phyloP scores from a whole-genome alignment of 495 filamentous ascomycete genomes.

The Penicillium canescens region DNA sequence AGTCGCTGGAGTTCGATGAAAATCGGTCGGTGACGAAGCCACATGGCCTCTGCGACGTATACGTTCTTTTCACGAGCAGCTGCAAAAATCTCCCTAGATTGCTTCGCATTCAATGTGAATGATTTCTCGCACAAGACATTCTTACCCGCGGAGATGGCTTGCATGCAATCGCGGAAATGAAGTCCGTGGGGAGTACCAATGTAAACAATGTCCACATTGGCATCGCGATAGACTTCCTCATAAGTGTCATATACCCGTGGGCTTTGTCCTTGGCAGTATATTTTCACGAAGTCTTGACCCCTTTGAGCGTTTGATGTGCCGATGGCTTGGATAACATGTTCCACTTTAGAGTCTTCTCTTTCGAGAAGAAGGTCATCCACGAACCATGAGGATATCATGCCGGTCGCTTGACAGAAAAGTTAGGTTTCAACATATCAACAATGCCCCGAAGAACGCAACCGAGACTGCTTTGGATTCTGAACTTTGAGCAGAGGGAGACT shows the following conservation, averaged over 20 bases:
- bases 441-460: not conserved
- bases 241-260: slow-evolving; percentile 32
- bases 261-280: slow-evolving; percentile 8
- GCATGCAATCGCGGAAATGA: slow-evolving; percentile 40
- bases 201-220: slow-evolving; percentile 44
- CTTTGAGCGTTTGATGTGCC: slow-evolving; percentile 31
- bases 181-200: slow-evolving; percentile 45
- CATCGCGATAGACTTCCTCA: slow-evolving; percentile 30
- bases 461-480: not conserved
- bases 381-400: slow-evolving; percentile 30
- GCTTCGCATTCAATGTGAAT: slow-evolving; percentile 36
- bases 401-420: slow-evolving; percentile 13
- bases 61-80: slow-evolving; percentile 41
- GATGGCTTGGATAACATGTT: slow-evolving; percentile 33
- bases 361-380: slow-evolving; percentile 24
- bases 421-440: not conserved
- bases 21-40: slow-evolving; percentile 18
- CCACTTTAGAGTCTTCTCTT: slow-evolving; percentile 21
- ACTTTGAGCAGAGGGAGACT: not conserved
- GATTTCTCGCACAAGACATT: slow-evolving; percentile 47
- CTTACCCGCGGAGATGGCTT: slow-evolving; percentile 41
- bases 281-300: slow-evolving; percentile 25
- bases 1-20: slow-evolving; percentile 7
- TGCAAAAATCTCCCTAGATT: slow-evolving; percentile 38
- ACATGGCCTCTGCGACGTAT: slow-evolving; percentile 41